Percentiles rank a stretch among this genome's conserved stretches.
Conservation (phyloP, 352 stramenopile genomes). For the Globisporangium cystogenes region DNA sequence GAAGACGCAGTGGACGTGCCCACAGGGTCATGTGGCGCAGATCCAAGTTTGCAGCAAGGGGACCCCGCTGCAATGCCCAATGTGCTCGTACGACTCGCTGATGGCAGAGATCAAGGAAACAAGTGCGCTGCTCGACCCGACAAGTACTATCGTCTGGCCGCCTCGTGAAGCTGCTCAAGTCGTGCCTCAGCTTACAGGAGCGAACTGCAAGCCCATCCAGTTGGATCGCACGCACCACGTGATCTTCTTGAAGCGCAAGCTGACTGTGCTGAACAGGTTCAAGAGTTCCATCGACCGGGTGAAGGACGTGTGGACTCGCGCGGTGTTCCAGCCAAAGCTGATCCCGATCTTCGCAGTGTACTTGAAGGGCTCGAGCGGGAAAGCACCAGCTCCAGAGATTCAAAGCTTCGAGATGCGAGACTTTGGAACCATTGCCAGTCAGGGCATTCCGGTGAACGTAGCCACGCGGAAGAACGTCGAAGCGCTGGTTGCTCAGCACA, state of each 20-base stretch:
- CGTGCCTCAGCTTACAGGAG: neutral
- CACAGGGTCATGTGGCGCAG: constrained; percentile 25
- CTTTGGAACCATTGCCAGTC: constrained; percentile 23
- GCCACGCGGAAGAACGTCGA: constrained; percentile 32
- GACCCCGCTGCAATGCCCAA: constrained; percentile 39
- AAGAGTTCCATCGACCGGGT: constrained; percentile 22
- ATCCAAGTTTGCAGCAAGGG: constrained; percentile 46
- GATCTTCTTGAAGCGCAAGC: constrained; percentile 37
- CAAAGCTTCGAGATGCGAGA: constrained; percentile 27
- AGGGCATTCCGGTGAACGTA: constrained; percentile 35
- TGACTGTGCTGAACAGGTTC: constrained; percentile 41
- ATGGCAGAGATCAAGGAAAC: constrained; percentile 19
- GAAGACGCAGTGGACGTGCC: constrained; percentile 37
- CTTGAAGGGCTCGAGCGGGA: neutral
- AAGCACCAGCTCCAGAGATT: constrained; percentile 9
- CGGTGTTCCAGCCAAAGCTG: constrained; percentile 32
- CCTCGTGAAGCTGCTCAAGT: constrained; percentile 6
- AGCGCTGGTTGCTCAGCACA: constrained; percentile 6
- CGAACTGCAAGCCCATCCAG: constrained; percentile 11
- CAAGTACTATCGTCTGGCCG: constrained; percentile 2
- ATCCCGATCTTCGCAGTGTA: constrained; percentile 23
- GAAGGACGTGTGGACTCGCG: constrained; percentile 31
- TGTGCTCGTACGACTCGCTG: constrained; percentile 31
- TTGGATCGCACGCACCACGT: constrained; percentile 22
- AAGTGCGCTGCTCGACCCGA: neutral